A percentile compares a stretch with the other conserved stretches of the same genome.
Conservation (phyloP, 345 rosid genomes). For the Clarkia xantiana region DNA sequence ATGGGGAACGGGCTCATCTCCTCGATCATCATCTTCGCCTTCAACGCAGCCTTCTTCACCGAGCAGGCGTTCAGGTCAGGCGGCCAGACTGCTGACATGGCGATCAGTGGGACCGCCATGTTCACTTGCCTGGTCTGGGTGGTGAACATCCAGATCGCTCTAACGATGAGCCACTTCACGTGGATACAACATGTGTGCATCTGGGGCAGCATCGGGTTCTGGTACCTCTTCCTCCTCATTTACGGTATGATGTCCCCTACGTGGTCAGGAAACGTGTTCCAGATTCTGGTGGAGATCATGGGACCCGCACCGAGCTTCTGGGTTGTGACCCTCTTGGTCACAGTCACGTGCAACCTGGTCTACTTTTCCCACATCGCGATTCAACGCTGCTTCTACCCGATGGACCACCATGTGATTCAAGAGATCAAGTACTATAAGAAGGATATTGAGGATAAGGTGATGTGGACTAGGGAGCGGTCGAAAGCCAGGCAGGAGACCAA, state of each 20-base stretch:
- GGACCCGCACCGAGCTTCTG: constrained; percentile 80
- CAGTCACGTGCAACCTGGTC: constrained; percentile 53
- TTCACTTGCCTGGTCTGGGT: constrained; percentile 95
- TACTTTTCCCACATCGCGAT: constrained; percentile 59
- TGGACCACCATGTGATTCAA: constrained; percentile 98
- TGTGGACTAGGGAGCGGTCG: constrained; percentile 87
- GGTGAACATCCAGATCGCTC: constrained; percentile 82
- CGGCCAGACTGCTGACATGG: constrained; percentile 96
- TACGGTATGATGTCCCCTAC: constrained; percentile 57
- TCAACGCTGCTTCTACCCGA: constrained; percentile 73
- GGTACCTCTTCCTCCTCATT: constrained; percentile 71
- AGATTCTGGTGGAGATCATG: constrained; percentile 63
- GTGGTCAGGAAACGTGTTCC: constrained; percentile 50
- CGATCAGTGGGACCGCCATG: constrained; percentile 74
- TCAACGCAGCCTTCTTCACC: constrained; percentile 47
- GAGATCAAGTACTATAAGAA: constrained; percentile 83
- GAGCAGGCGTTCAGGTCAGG: constrained; percentile 62
- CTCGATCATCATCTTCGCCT: constrained; percentile 66
- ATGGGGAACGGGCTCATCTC: constrained; percentile 80
- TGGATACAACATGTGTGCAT: constrained; percentile 92
- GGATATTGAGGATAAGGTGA: constrained; percentile 54
- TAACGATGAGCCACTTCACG: constrained; percentile 92
- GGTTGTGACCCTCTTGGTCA: constrained; percentile 58
- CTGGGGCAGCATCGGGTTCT: constrained; percentile 81
- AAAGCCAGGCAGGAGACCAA: constrained; percentile 86